Percentiles rank a stretch among this genome's conserved stretches.
Evolutionary conservation across 495 filamentous ascomycete species (phyloP).

Genomic region (Neurospora sp.): DNA sequence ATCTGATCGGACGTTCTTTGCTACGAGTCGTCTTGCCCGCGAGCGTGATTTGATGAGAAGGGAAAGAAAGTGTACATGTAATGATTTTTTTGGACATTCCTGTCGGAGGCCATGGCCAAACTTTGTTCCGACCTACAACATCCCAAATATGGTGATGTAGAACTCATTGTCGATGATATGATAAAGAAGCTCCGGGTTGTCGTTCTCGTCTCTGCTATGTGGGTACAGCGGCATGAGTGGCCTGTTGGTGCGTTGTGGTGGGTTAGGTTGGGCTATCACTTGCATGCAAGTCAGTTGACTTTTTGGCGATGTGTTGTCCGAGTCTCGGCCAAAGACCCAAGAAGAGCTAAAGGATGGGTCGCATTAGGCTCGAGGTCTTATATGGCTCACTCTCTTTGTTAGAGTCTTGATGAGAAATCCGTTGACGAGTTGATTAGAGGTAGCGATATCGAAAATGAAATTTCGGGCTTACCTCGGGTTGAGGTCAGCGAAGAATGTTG

Average conservation of each 20-base stretch:
- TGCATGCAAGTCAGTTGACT: not conserved
- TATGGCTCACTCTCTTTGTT: not conserved
- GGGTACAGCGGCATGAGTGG: not conserved
- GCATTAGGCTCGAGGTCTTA: not conserved
- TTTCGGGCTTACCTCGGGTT: too few species aligned
- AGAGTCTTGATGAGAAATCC: not conserved
- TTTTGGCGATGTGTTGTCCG: not conserved
- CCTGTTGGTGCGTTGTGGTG: not conserved
- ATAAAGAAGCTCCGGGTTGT: not conserved
- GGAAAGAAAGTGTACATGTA: not conserved
- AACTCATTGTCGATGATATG: too few species aligned
- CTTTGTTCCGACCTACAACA: not conserved
- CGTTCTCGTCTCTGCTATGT: not conserved
- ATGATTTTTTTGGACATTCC: not conserved
- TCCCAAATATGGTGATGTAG: not conserved
- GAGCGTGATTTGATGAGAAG: not conserved
- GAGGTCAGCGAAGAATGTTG: not conserved
- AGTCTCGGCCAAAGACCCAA: not conserved
- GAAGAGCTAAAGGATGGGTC: not conserved
- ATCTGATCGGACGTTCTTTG: not conserved
- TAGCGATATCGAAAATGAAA: too few species aligned
- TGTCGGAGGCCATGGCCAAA: not conserved
- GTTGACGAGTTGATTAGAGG: not conserved
- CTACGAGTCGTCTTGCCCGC: not conserved
- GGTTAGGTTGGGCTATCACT: not conserved